Conservation (phyloP, 257 asterid genomes). For the Lavandula angustifolia region DNA sequence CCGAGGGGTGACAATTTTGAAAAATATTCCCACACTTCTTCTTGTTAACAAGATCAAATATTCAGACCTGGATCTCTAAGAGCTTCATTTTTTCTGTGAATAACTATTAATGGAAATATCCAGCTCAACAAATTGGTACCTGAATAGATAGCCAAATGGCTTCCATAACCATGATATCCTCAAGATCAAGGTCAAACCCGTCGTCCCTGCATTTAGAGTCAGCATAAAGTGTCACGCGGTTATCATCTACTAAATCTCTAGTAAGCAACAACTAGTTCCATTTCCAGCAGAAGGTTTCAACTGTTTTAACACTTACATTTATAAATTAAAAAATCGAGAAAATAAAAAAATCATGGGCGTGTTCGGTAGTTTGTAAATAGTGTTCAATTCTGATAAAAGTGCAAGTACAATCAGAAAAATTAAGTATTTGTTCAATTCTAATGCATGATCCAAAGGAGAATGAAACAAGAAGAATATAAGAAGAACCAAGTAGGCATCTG, state of each 20-base stretch:
- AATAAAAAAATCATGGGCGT: background rate
- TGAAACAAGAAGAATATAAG: background rate
- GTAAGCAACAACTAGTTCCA: constrained; percentile 18
- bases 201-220: constrained; percentile 64
- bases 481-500: too few relatives aligned
- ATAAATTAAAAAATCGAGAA: too few relatives aligned
- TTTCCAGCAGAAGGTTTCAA: constrained; percentile 8
- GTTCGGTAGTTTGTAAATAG: background rate
- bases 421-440: background rate
- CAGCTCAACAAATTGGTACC: constrained; percentile 45
- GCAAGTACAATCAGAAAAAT: background rate
- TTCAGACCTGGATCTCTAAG: constrained; percentile 8
- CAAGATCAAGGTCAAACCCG: constrained; percentile 90
- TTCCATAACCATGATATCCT: constrained; percentile 99
- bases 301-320: background rate
- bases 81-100: background rate
- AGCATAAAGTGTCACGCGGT: constrained; percentile 17
- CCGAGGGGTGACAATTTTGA: too few relatives aligned
- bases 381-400: background rate
- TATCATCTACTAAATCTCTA: constrained; percentile 11
- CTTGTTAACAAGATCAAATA: background rate
- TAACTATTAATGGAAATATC: constrained; percentile 13
- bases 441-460: background rate
- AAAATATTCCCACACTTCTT: too few relatives aligned
- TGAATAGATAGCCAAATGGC: constrained; percentile 97